Evolutionary conservation across 106 monocot species (phyloP), one percentile per base, ranked within the genome.

Genomic region (Acanthochlamys bracteata): DNA sequence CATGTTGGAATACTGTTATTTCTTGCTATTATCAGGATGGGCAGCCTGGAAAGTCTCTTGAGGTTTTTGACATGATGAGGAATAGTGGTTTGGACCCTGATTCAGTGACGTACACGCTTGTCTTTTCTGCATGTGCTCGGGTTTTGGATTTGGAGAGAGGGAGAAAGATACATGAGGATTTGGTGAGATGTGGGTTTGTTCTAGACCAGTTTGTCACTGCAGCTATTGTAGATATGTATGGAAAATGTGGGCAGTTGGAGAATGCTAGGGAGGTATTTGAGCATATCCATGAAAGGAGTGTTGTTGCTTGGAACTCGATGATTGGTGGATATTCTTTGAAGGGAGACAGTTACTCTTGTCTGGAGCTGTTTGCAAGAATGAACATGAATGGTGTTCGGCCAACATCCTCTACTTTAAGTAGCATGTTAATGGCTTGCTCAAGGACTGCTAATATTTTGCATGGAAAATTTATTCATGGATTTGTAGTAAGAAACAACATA

Each of bases 21-120:
- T 90, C 86, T 51, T 86, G 90, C 57, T 86, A 86, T 12, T 83
- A 78, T 63, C 90, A 86, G 25, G 70, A 75, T 20, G 90, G 90
- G n/a, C 66, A 69, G 45, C 60, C 86, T 23, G 26, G 22, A 19
- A 76, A 80, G 53, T 74, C 78, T 12, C 64, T 90, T 27, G 69
- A 68, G 23, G 21, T 78, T 60, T 86, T 83, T 40, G 69, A 78
- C 0, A 61, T 4, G 25, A 86, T 90, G 90, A 70, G 41, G 10
- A 20, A 24, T 21, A 40, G 9, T 53, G 90, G 83, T 15, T 83
- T 83, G 53, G 22, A 51, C 20, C 90, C 90, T 1, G 74, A 90
- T 26, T 73, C 77, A 0, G 73, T 86, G 55, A 83, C 90, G 0
- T 83, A 61, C 70, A 72, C 83, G 26, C 55, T 53, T 2, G 78